These are phyloP conservation scores for Tetrahymena malaccensis DNA, from an alignment of 73 alveolate species.

Conservation along the genomic window DNA sequence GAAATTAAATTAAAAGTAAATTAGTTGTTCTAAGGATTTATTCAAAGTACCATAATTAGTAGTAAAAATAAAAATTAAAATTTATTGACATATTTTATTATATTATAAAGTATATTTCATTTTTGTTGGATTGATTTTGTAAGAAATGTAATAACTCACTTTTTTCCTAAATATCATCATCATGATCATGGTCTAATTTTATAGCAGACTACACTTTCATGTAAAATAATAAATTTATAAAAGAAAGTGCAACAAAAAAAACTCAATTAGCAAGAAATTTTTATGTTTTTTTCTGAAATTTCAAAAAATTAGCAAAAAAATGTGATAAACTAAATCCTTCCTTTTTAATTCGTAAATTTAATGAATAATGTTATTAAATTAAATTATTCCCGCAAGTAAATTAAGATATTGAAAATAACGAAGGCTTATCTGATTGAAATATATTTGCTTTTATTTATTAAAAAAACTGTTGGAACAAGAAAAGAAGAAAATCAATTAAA, in stretches of 20 bases:
- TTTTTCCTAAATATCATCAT: neutral
- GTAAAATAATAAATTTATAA: too few species aligned
- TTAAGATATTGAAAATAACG: neutral
- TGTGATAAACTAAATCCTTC: neutral
- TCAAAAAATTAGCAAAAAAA: neutral
- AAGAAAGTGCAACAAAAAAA: too few species aligned
- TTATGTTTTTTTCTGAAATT: neutral
- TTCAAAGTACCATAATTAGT: too few species aligned
- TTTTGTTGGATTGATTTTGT: too few species aligned
- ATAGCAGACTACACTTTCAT: neutral
- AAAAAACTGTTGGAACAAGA: neutral
- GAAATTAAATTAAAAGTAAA: too few species aligned
- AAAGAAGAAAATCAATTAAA: neutral
- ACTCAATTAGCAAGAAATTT: neutral
- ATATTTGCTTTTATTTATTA: neutral
- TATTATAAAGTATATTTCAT: too few species aligned
- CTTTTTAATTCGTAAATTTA: neutral
- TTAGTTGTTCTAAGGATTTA: too few species aligned
- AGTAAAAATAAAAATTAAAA: too few species aligned
- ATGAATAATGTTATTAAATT: neutral
- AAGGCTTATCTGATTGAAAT: neutral
- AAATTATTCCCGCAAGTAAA: neutral
- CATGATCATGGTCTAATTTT: too few species aligned
- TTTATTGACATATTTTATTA: too few species aligned
- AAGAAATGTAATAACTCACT: too few species aligned